Conservation (phyloP, 1,284 basidiomycete species). For the Microbotryum scabiosae region DNA sequence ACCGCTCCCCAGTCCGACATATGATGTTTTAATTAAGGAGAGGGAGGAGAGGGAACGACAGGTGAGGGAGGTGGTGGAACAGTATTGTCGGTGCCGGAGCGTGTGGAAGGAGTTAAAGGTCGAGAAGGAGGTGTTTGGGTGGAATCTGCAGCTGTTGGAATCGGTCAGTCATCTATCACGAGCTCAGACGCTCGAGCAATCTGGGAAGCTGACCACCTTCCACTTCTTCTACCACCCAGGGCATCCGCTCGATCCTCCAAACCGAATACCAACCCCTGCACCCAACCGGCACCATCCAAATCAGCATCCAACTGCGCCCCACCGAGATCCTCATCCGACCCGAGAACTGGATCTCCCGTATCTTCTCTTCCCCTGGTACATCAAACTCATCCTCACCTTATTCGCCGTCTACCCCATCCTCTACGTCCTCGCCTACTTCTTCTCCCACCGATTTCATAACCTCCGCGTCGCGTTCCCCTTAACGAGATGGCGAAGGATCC, state of each 20-base stretch:
- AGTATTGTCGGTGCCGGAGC: not conserved
- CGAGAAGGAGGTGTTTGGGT: slow-evolving; percentile 1
- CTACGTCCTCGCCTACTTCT: not conserved
- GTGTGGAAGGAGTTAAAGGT: slow-evolving; percentile 5
- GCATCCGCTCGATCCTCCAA: not conserved
- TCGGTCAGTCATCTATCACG: not conserved
- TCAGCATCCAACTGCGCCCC: not conserved
- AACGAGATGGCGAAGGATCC: slow-evolving; percentile 7
- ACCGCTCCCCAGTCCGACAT: not conserved
- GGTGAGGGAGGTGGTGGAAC: slow-evolving; percentile 1
- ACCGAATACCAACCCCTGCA: not conserved
- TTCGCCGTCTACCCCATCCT: slow-evolving; percentile 7
- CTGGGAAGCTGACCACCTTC: too few species aligned
- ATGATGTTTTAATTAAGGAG: not conserved
- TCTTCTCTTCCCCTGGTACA: not conserved
- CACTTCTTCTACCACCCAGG: not conserved
- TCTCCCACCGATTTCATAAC: slow-evolving; percentile 3
- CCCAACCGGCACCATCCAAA: not conserved
- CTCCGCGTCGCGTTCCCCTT: slow-evolving; percentile 11
- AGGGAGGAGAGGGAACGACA: not conserved
- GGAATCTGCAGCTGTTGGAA: not conserved
- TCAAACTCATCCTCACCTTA: slow-evolving; percentile 4
- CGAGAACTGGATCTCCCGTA: slow-evolving; percentile 1
- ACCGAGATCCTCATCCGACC: slow-evolving; percentile 5
- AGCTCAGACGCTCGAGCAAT: not conserved